Conservation (phyloP, 1,139 yeast genomes). For the Yamadazyma pseudoaaseri region DNA sequence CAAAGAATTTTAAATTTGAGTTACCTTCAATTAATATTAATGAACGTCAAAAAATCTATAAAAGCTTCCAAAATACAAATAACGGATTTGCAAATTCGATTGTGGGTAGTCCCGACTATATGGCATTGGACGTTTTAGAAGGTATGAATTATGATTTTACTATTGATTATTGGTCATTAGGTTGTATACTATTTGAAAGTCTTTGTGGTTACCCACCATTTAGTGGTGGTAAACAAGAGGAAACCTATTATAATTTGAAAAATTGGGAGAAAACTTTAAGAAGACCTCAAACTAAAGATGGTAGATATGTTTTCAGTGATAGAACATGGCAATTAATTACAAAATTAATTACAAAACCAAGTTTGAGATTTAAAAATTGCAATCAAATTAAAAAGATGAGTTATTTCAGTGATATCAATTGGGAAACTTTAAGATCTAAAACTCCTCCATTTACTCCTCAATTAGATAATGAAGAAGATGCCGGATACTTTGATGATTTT, state of each 20-base stretch:
- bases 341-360: constrained; percentile 76
- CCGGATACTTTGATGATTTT: constrained; percentile 98
- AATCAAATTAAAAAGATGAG: constrained; percentile 77
- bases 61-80: constrained; percentile 56
- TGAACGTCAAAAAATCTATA: constrained; percentile 85
- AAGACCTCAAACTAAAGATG: constrained; percentile 91
- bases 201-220: constrained; percentile 96
- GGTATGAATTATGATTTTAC: constrained; percentile 94
- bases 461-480: constrained; percentile 94
- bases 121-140: constrained; percentile 96
- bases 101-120: constrained; percentile 98
- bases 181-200: constrained; percentile 92
- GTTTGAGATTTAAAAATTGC: constrained; percentile 70
- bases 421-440: constrained; percentile 64
- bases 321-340: constrained; percentile 93
- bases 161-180: constrained; percentile 98
- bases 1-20: constrained; percentile 52
- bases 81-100: constrained; percentile 70
- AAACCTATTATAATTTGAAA: constrained; percentile 89
- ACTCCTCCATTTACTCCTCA: constrained; percentile 97
- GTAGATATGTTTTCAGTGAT: constrained; percentile 89
- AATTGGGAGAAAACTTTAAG: constrained; percentile 88
- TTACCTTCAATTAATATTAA: constrained; percentile 75
- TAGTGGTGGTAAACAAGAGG: constrained; percentile 90
- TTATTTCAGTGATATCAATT: constrained; percentile 80